Base-by-base conservation (phyloP, 768 basidiomycete species). In the Psilocybe azurescens region DNA sequence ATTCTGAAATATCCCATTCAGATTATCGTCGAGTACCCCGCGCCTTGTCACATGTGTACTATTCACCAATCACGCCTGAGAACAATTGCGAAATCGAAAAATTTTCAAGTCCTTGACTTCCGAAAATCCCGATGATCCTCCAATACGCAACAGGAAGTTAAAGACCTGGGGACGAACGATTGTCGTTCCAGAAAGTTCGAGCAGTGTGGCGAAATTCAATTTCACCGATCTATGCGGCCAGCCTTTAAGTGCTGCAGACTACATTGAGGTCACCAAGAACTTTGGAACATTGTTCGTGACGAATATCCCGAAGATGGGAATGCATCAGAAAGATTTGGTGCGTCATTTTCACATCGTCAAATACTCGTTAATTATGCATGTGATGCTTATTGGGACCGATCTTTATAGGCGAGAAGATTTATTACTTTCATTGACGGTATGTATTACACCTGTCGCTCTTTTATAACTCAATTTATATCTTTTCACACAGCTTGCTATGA, bases 21-120 rank as follows among this genome's bases (percentile, higher is more conserved):
- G 97, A 99, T 74, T 99, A 99, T 77, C 92, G 97, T 53, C 91
- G 95, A 53, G 85, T 97, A 66, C 95, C 97, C 16, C 87, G 94
- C 53, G 92, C 91, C 2, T 83, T 97, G n/a, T 95, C 94, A 1
- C 89, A 95, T 67, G 94, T 97, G 53, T 99, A 99, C 78, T 96
- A 90, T 69, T 78, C 90, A 68, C 96, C 97, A 0, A 77, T 97
- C 11, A 83, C 85, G 0, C 77, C 81, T 10, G 84, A 86, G 67
- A 92, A 89, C 64, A 72, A 76, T 11, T 72, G 78, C 13, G 95
- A 97, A 72, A 82, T 99, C 65, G 76, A 86, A 60, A 96, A 75
- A 83, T 95, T n/a, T 99, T 97, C 73, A 72, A 83, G 28, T 88
- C 92, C 0, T 75, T 95, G 20, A 83, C 90, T 1, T 80, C 80